A percentile compares a stretch with the other conserved stretches of the same genome.
Evolutionary conservation across 768 basidiomycete genomes (phyloP).

Genomic region (Panaeolus cyanescens): DNA sequence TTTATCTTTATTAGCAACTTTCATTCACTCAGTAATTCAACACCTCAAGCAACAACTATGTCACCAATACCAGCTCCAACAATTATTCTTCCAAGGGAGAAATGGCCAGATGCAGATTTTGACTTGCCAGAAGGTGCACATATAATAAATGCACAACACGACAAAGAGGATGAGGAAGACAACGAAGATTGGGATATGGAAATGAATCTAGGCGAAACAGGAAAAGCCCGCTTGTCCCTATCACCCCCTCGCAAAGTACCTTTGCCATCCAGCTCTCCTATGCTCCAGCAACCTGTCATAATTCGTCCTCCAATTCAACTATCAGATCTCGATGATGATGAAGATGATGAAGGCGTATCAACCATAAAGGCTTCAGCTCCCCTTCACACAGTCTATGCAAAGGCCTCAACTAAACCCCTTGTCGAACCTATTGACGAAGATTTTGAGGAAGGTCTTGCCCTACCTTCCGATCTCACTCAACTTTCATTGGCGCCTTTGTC

Average conservation of each 20-base stretch:
- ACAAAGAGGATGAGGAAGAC: conserved; percentile 68
- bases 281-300: conserved; percentile 45
- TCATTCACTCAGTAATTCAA: not conserved
- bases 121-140: conserved; percentile 77
- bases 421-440: conserved; percentile 65
- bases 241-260: conserved; percentile 31
- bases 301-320: conserved; percentile 65
- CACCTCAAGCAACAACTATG: conserved; percentile 39
- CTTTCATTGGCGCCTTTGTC: conserved; percentile 81
- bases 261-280: conserved; percentile 41
- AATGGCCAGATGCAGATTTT: conserved; percentile 89
- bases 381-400: conserved; percentile 26
- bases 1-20: conserved; percentile 2
- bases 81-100: conserved; percentile 58
- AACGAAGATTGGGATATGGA: conserved; percentile 84
- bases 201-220: conserved; percentile 65
- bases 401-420: conserved; percentile 33
- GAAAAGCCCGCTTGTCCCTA: conserved; percentile 34
- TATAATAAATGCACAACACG: conserved; percentile 58
- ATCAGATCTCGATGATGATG: conserved; percentile 56
- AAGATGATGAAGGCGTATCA: conserved; percentile 81
- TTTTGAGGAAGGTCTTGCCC: conserved; percentile 79
- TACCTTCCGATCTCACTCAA: conserved; percentile 79
- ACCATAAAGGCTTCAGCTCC: conserved; percentile 77
- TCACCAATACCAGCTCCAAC: conserved; percentile 60